Evolutionary conservation across 352 stramenopile genomes (phyloP).

Genomic region (Pythium plurisporium): DNA sequence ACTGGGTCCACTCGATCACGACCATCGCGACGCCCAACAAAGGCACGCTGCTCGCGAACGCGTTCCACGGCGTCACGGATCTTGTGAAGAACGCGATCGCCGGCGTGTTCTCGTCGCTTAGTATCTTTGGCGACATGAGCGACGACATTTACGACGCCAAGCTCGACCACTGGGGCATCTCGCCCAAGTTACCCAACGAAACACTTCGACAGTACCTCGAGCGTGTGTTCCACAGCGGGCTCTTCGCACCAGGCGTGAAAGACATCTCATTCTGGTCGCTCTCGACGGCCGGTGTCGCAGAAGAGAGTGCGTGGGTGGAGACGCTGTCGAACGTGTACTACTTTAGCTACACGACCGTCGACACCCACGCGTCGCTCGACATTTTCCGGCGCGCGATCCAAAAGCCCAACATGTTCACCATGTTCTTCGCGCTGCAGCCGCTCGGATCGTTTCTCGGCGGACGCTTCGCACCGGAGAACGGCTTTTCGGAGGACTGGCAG

Average conservation of each 20-base stretch:
- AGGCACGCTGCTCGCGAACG: slow-evolving; percentile 46
- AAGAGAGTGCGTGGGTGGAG: slow-evolving; percentile 42
- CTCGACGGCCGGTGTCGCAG: slow-evolving; percentile 28
- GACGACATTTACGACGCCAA: slow-evolving; percentile 42
- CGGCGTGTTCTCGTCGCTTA: slow-evolving; percentile 29
- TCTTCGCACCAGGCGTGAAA: slow-evolving; percentile 35
- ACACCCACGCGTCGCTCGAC: slow-evolving; percentile 36
- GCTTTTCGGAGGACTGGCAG: slow-evolving; percentile 40
- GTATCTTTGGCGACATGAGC: slow-evolving; percentile 24
- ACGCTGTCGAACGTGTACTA: slow-evolving; percentile 54
- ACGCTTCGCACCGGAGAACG: slow-evolving; percentile 33
- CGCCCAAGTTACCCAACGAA: slow-evolving; percentile 23
- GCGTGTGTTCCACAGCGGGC: slow-evolving; percentile 28
- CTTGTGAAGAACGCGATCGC: slow-evolving; percentile 34
- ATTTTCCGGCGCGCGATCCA: slow-evolving; percentile 36
- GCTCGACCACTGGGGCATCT: slow-evolving; percentile 54
- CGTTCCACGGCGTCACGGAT: slow-evolving; percentile 36
- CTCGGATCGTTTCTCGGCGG: slow-evolving; percentile 26
- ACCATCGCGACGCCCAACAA: slow-evolving; percentile 61
- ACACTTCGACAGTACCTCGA: slow-evolving; percentile 31
- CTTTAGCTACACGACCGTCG: slow-evolving; percentile 42
- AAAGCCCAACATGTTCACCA: slow-evolving; percentile 41
- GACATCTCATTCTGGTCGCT: slow-evolving; percentile 43
- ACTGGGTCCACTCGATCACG: slow-evolving; percentile 70
- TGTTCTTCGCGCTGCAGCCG: background rate